A percentile compares a stretch with the other conserved stretches of the same genome.
phyloP scores from a whole-genome alignment of 139 green algal species.

The Spirogloea muscicola region DNA sequence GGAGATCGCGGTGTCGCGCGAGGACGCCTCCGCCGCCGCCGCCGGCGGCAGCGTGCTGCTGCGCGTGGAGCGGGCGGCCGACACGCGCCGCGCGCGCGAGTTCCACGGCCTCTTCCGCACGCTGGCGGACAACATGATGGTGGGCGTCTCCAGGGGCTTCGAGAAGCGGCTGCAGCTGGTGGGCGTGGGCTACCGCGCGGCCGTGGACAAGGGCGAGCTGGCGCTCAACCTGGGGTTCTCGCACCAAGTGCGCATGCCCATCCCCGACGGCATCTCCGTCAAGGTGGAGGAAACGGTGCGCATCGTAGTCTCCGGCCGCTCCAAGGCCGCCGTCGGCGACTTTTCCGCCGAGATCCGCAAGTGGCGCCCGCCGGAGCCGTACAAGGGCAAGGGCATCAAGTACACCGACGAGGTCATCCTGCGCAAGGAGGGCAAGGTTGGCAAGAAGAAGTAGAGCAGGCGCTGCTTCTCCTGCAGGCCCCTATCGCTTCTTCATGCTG shows the following conservation, averaged over 20 bases:
- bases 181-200: conserved; percentile 89
- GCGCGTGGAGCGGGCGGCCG: conserved; percentile 51
- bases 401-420: conserved; percentile 87
- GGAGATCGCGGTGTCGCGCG: conserved; percentile 62
- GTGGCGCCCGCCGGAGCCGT: conserved; percentile 86
- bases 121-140: conserved; percentile 88
- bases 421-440: conserved; percentile 93
- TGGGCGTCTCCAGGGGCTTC: conserved; percentile 81
- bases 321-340: conserved; percentile 88
- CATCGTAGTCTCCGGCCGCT: conserved; percentile 67
- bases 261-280: conserved; percentile 78
- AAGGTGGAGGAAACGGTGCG: conserved; percentile 84
- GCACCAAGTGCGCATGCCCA: conserved; percentile 70
- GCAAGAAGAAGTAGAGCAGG: conserved; percentile 69
- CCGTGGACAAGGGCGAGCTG: conserved; percentile 66
- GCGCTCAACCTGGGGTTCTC: conserved; percentile 88
- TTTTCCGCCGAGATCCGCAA: conserved; percentile 82
- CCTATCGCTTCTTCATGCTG: too few relatives aligned
- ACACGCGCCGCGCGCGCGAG: conserved; percentile 55
- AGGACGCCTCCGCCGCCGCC: too few relatives aligned
- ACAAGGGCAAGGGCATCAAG: conserved; percentile 84
- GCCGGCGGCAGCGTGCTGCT: conserved; percentile 57
- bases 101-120: conserved; percentile 51
- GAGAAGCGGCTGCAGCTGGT: conserved; percentile 70
- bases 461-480: too few relatives aligned